Conservation (phyloP, 1,139 yeast species). For the Yamadazyma kanchanaburiensis region DNA sequence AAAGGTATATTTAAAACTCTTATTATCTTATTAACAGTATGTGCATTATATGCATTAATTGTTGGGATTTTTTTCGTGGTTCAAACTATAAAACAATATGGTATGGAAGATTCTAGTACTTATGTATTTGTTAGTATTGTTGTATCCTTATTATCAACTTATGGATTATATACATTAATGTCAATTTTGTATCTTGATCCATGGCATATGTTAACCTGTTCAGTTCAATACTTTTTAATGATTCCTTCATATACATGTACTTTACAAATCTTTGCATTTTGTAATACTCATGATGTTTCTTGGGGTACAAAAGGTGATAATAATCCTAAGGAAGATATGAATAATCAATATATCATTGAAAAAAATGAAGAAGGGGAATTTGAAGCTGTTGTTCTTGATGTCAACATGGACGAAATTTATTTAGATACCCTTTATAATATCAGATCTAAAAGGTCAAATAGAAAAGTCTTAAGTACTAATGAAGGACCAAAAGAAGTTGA, state of each 20-base stretch:
- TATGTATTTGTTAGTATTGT: constrained; percentile 72
- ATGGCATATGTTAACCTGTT: constrained; percentile 88
- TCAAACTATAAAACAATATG: constrained; percentile 43
- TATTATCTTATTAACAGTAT: constrained; percentile 67
- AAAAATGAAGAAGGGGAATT: constrained; percentile 60
- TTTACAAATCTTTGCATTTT: constrained; percentile 87
- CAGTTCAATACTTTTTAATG: constrained; percentile 79
- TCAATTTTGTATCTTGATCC: constrained; percentile 85
- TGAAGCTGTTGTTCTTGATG: constrained; percentile 86
- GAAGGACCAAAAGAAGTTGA: constrained; percentile 39
- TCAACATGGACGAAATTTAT: constrained; percentile 85
- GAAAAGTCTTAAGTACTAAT: constrained; percentile 50
- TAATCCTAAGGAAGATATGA: constrained; percentile 54
- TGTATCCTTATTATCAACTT: constrained; percentile 85
- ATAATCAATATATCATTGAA: constrained; percentile 44
- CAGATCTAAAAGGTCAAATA: constrained; percentile 64
- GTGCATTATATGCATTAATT: constrained; percentile 77
- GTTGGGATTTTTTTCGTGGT: constrained; percentile 82
- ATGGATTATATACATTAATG: constrained; percentile 79
- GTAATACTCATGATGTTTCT: constrained; percentile 93
- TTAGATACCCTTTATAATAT: constrained; percentile 73
- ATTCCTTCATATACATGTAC: constrained; percentile 92
- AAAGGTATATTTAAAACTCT: constrained; percentile 66
- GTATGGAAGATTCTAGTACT: constrained; percentile 38
- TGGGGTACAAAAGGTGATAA: constrained; percentile 98